These are phyloP conservation scores for Monocercomonoides exilis DNA, from an alignment of 78 protist genomes.

Conservation along the genomic window DNA sequence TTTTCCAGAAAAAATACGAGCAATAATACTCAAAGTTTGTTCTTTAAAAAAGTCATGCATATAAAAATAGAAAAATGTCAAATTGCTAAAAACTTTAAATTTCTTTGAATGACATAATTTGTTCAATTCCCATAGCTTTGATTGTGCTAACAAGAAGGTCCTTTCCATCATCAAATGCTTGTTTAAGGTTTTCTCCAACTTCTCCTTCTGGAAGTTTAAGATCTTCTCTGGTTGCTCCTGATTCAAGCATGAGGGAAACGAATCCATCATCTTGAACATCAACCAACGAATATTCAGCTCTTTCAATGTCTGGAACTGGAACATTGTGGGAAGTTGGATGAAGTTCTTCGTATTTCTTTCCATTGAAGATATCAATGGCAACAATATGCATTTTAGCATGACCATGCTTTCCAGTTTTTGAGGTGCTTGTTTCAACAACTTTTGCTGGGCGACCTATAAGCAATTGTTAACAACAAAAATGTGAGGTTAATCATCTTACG, in stretches of 20 bases:
- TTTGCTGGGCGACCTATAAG: conserved; percentile 68
- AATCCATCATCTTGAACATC: conserved; percentile 58
- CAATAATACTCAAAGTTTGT: no score
- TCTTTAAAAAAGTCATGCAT: no score
- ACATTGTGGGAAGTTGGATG: conserved; percentile 89
- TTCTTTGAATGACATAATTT: neutral
- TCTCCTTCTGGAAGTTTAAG: conserved; percentile 45
- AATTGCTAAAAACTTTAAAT: no score
- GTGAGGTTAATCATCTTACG: neutral
- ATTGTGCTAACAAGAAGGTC: conserved; percentile 41
- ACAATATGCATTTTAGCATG: conserved; percentile 90
- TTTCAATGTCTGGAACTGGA: conserved; percentile 71
- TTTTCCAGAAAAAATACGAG: no score
- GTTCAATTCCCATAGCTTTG: conserved; percentile 59
- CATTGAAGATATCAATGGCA: conserved; percentile 91
- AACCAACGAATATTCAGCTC: conserved; percentile 62
- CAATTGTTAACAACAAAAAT: no score
- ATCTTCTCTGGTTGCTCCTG: conserved; percentile 51
- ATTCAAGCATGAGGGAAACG: conserved; percentile 38
- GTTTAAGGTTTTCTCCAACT: conserved; percentile 38
- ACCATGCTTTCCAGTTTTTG: conserved; percentile 99
- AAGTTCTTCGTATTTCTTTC: conserved; percentile 85
- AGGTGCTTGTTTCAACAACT: conserved; percentile 65
- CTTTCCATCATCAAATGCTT: conserved; percentile 37
- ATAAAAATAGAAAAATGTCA: no score